Evolutionary conservation across 352 stramenopile species (phyloP).

Genomic region (Phytophthora lateralis): DNA sequence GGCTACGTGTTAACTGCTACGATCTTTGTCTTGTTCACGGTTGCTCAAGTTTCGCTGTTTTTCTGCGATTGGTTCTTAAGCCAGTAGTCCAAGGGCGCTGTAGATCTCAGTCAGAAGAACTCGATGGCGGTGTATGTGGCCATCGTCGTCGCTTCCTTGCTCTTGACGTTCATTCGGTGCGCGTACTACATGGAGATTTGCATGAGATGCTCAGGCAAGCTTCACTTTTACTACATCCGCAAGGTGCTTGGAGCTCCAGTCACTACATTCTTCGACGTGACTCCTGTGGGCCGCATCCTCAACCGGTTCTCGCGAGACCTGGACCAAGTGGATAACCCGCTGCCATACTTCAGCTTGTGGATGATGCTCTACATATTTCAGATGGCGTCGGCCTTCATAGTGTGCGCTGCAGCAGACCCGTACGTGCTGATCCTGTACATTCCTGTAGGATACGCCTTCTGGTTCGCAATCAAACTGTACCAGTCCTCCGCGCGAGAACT

Average conservation of each 20-base stretch:
- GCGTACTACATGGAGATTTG: slow-evolving; percentile 56
- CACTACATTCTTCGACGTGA: slow-evolving; percentile 64
- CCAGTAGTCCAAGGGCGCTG: slow-evolving; percentile 44
- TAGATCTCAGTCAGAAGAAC: slow-evolving; percentile 40
- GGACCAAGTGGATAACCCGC: slow-evolving; percentile 60
- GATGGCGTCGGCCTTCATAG: slow-evolving; percentile 42
- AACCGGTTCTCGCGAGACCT: slow-evolving; percentile 72
- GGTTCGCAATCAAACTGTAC: slow-evolving; percentile 72
- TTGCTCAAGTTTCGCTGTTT: slow-evolving; percentile 52
- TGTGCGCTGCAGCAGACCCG: slow-evolving; percentile 51
- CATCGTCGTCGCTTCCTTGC: slow-evolving; percentile 35
- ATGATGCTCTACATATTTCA: slow-evolving; percentile 56
- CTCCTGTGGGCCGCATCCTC: slow-evolving; percentile 63
- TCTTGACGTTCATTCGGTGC: slow-evolving; percentile 48
- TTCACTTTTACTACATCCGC: slow-evolving; percentile 50
- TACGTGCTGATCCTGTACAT: slow-evolving; percentile 62
- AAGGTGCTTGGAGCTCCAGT: slow-evolving; percentile 48
- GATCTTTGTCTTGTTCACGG: slow-evolving; percentile 42
- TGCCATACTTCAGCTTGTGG: slow-evolving; percentile 62
- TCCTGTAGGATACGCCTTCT: slow-evolving; percentile 36
- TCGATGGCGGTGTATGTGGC: slow-evolving; percentile 45
- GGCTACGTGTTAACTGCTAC: slow-evolving; percentile 32
- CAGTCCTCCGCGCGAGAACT: slow-evolving; percentile 86
- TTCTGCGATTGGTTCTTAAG: slow-evolving; percentile 63
- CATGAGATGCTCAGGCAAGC: slow-evolving; percentile 46